Evolutionary conservation across 768 basidiomycete species (phyloP).

Genomic region (Psilocybe cyanescens): DNA sequence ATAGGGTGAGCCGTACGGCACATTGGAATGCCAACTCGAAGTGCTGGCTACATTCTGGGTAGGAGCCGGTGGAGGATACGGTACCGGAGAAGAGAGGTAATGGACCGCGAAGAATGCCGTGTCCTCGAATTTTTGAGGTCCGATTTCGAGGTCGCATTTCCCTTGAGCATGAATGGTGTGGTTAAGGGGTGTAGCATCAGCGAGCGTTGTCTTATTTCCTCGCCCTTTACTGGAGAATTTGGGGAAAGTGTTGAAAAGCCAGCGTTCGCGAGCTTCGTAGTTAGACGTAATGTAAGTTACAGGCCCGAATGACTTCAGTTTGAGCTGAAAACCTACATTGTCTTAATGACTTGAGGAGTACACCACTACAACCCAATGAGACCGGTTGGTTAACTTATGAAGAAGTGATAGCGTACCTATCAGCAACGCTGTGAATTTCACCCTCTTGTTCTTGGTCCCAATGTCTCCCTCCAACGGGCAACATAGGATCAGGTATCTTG

Average conservation of each 20-base stretch:
- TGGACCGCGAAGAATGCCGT: slow-evolving; percentile 76
- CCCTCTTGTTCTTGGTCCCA: slow-evolving; percentile 62
- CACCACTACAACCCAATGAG: slow-evolving; percentile 44
- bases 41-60: slow-evolving; percentile 27
- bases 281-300: not conserved
- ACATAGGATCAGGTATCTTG: slow-evolving; percentile 22
- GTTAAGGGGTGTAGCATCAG: slow-evolving; percentile 58
- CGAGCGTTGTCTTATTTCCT: slow-evolving; percentile 54
- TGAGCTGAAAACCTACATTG: slow-evolving; percentile 56
- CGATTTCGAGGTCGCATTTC: slow-evolving; percentile 72
- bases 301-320: not conserved
- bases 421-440: slow-evolving; percentile 51
- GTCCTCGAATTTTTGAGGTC: slow-evolving; percentile 72
- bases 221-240: slow-evolving; percentile 73
- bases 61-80: slow-evolving; percentile 24
- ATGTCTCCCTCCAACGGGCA: slow-evolving; percentile 60
- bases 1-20: slow-evolving; percentile 13
- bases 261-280: slow-evolving; percentile 67
- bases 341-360: slow-evolving; percentile 67
- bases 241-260: slow-evolving; percentile 69
- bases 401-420: slow-evolving; percentile 49
- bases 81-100: slow-evolving; percentile 48
- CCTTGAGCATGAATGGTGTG: slow-evolving; percentile 70
- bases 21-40: slow-evolving; percentile 25
- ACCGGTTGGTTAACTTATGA: not conserved